These are phyloP conservation scores for Chlamydomonas sp. DNA, from an alignment of 139 green algal genomes.

Conservation along the genomic window DNA sequence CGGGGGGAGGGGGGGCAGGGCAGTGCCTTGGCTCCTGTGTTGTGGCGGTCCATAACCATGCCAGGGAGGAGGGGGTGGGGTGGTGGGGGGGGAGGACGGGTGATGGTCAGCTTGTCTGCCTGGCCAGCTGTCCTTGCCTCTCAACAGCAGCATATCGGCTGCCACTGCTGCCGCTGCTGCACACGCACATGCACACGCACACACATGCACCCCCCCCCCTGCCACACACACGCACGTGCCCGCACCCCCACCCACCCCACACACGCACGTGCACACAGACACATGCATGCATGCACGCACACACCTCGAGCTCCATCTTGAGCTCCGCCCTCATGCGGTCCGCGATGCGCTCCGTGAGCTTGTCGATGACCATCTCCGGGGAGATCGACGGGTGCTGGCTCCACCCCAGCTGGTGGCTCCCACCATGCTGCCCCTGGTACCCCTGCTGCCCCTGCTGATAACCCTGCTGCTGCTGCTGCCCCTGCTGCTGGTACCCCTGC, in stretches of 20 bases:
- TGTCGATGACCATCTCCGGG: conserved; percentile 38
- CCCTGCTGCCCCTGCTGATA: neutral
- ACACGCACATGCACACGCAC: no score
- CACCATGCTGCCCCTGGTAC: neutral
- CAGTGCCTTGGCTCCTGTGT: no score
- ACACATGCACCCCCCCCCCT: no score
- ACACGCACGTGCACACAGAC: neutral
- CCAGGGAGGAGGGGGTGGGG: no score
- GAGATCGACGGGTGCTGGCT: neutral
- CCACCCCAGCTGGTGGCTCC: neutral
- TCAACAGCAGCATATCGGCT: no score
- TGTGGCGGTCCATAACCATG: conserved; percentile 21
- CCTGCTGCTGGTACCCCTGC: neutral
- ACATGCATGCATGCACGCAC: conserved; percentile 1
- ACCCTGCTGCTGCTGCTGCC: neutral
- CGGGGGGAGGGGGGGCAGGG: no score
- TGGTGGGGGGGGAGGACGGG: no score
- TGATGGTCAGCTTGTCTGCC: no score
- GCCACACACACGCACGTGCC: no score
- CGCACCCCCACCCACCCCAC: no score
- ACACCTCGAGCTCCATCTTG: conserved; percentile 37
- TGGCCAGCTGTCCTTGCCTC: no score
- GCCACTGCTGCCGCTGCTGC: no score
- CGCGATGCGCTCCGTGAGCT: conserved; percentile 37
- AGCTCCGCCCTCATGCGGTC: conserved; percentile 31